A percentile compares a stretch with the other conserved stretches of the same genome.
Evolutionary conservation across 768 basidiomycete species (phyloP).

Genomic region (Hericium coralloides): DNA sequence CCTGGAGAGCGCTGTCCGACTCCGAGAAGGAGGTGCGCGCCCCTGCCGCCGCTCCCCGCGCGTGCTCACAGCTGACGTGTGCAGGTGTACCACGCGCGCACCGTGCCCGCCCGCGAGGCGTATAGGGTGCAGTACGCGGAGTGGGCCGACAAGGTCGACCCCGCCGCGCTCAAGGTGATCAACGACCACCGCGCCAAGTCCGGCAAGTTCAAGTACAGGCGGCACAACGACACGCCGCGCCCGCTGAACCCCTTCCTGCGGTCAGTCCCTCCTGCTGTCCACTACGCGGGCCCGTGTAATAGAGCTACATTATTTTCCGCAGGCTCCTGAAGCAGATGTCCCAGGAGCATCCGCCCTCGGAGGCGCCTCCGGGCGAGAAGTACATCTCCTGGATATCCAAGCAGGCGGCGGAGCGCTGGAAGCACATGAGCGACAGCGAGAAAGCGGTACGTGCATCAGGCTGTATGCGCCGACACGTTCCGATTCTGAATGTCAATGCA

Average conservation of each 20-base stretch:
- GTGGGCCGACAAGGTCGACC: neutral
- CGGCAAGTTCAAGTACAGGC: neutral
- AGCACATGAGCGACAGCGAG: neutral
- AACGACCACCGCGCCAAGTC: neutral
- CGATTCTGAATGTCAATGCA: neutral
- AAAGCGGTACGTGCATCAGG: neutral
- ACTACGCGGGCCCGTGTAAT: neutral
- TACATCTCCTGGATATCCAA: neutral
- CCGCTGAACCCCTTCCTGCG: neutral
- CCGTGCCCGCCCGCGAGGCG: neutral
- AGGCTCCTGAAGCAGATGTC: neutral
- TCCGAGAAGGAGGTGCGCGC: conserved; percentile 8
- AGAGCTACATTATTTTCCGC: neutral
- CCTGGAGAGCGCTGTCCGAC: conserved; percentile 5
- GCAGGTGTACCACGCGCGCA: neutral
- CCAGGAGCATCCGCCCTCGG: neutral
- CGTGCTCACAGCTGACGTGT: neutral
- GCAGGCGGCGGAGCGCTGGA: neutral
- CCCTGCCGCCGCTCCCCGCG: neutral
- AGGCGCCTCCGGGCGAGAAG: neutral
- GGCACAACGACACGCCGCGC: neutral
- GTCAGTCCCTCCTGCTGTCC: neutral
- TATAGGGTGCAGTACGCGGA: neutral
- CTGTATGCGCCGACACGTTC: neutral
- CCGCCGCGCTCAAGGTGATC: neutral